Evolutionary conservation across 2,329 filamentous ascomycete species (phyloP), one percentile per base, ranked within the genome.

Genomic region (Paramyrothecium roridum): DNA sequence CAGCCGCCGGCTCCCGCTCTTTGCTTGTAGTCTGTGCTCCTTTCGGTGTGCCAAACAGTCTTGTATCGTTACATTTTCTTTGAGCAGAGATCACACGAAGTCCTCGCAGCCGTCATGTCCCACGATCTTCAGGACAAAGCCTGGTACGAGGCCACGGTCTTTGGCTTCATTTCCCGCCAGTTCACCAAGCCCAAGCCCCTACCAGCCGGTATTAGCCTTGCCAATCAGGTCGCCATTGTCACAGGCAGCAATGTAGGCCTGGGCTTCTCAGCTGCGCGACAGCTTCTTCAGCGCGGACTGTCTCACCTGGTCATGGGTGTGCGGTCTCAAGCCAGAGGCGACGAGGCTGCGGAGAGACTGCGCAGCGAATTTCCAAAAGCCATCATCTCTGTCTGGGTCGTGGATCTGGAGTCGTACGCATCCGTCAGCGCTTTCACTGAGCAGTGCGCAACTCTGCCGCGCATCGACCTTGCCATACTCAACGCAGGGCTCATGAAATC

Each of bases 171-270:
- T 10, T 50, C 54, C 2, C 67, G 68, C 11, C 68, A 71, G 45
- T 62, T 66, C 46, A 56, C 64, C 45, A 67, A 60, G 20, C 53
- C 62, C 2, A 46, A 59, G 3, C 59, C 58, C n/a, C 59, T 63
- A 1, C 61, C 64, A 2, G 56, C 57, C 1, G 54, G 56, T 3
- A 59, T 60, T 10, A 56, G 67, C 37, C 59, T 78, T 16, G 61
- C 66, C 1, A 67, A 69, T 1, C 66, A 76, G 55, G 73, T 72
- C 1, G 75, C 75, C 49, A 76, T 83, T 45, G 67, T 83, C 16
- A 81, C 80, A 0, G 81, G 81, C 1, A 66, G 72, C 20, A 83
- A 80, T 56, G 65, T 62, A 1, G 81, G 81, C 0, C 66, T 84
- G 0, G 80, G 81, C 1, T 69, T 78, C n/a, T 75, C 78, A 56